Base-by-base conservation (phyloP, 1,139 yeast species). In the Arxiozyma slooffiae region DNA sequence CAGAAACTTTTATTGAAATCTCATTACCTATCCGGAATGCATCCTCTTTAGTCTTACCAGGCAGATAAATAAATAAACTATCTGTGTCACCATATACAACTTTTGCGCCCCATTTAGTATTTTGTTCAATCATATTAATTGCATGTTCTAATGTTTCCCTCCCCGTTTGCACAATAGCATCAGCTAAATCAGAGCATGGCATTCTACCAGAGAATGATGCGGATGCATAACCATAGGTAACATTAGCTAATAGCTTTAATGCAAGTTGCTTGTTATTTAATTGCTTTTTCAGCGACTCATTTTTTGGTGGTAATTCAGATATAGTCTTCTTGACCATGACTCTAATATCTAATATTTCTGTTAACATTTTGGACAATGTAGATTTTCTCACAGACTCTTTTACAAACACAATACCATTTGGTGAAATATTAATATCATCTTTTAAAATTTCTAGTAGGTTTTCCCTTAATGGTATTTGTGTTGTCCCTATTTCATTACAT, bases 1-100 rank as follows among this genome's bases (percentile, higher is more conserved):
- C 67, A 0, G 96, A 82, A 1, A 92, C 75, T 44, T 69, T 62
- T 1, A 67, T 66, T 0, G 96, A 88, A 60, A 92, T 82, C 46
- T 78, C 80, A 37, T 75, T 69, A 0, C 97, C 98, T 44, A 84
- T 71, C 16, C 62, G 67, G 63, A 90, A 90, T 0, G 97, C 97
- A 43, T 89, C 94, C 1, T 71, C 76, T 55, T 76, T 79, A 0
- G 87, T 73, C 59, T 80, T 80, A 0, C 97, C 97, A 0, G 97
- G 97, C 11, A 92, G 74, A 62, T 87, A 86, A 1, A 92, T 90
- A 73, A 92, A 92, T 49, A 92, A 69, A 43, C 96, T 86, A 67
- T 92, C 98, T 0, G 98, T 92, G 66, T 92, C 98, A 5, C 98
- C 98, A 66, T 92, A 92, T 0, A 92, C 96, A 0, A 92, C 97